phyloP scores from a whole-genome alignment of 306 rosid genomes.

The Vigna reflexopilosa region DNA sequence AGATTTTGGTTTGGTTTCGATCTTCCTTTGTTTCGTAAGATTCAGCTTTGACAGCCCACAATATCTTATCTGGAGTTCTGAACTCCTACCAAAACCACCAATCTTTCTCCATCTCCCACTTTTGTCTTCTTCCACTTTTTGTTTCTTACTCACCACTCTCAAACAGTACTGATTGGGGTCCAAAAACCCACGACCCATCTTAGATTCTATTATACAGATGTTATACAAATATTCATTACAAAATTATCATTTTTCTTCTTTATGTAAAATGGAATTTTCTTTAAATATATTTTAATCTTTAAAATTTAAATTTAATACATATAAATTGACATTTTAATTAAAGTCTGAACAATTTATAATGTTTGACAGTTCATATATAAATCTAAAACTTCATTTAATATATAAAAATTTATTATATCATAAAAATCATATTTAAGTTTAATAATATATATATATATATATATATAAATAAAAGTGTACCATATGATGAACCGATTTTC shows the following conservation, averaged over 20 bases:
- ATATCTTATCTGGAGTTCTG: slow-evolving; percentile 48
- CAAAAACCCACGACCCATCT: slow-evolving; percentile 32
- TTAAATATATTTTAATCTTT: too few relatives aligned
- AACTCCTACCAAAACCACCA: slow-evolving; percentile 52
- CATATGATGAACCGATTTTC: too few relatives aligned
- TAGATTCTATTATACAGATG: not conserved
- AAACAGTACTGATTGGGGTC: slow-evolving; percentile 29
- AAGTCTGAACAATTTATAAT: too few relatives aligned
- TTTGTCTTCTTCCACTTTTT: slow-evolving; percentile 52
- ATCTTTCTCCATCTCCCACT: slow-evolving; percentile 32
- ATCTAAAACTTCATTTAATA: too few relatives aligned
- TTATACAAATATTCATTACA: not conserved
- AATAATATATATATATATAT: too few relatives aligned
- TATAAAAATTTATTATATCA: too few relatives aligned
- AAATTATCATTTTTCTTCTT: not conserved
- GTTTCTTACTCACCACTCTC: slow-evolving; percentile 14
- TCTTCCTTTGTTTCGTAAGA: slow-evolving; percentile 37
- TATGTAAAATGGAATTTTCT: too few relatives aligned
- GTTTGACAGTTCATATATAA: too few relatives aligned
- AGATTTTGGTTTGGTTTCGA: slow-evolving; percentile 32
- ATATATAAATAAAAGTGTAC: too few relatives aligned
- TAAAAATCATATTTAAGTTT: too few relatives aligned
- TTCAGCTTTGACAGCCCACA: slow-evolving; percentile 79
- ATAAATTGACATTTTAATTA: too few relatives aligned
- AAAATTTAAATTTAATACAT: too few relatives aligned